Conservation (phyloP, 108 stramenopile genomes). For the Parietichytrium sp. region DNA sequence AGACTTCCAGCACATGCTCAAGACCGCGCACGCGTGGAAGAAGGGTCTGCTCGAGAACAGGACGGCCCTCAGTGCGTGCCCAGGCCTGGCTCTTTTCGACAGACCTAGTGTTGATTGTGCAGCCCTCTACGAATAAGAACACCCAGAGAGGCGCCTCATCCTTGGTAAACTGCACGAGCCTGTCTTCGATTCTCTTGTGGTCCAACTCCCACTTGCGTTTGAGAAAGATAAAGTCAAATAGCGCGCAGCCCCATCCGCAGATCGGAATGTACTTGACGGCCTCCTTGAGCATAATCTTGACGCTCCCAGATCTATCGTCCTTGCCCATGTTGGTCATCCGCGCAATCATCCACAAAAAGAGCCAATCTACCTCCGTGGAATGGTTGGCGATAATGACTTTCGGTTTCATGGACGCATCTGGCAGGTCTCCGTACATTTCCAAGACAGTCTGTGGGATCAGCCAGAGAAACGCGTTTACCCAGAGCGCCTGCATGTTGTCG, state of each 20-base stretch:
- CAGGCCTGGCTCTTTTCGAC: constrained; percentile 49
- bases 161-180: constrained; percentile 44
- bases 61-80: constrained; percentile 46
- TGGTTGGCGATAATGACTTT: constrained; percentile 25
- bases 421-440: constrained; percentile 34
- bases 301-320: background rate
- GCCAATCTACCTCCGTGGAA: constrained; percentile 15
- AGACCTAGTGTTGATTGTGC: constrained; percentile 50
- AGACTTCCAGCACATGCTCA: constrained; percentile 43
- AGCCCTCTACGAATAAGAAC: constrained; percentile 56
- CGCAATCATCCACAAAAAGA: constrained; percentile 12
- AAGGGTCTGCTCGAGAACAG: constrained; percentile 46
- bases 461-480: constrained; percentile 32
- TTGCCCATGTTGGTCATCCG: background rate
- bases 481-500: constrained; percentile 10
- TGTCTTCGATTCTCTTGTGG: constrained; percentile 39
- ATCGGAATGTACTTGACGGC: background rate
- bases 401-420: background rate
- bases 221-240: constrained; percentile 54
- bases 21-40: constrained; percentile 54
- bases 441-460: background rate
- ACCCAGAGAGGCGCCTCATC: constrained; percentile 48
- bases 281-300: constrained; percentile 31
- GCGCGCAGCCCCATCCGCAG: constrained; percentile 28
- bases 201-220: constrained; percentile 52